Conservation (phyloP, 805 yeast species). For the Ogataea pini region DNA sequence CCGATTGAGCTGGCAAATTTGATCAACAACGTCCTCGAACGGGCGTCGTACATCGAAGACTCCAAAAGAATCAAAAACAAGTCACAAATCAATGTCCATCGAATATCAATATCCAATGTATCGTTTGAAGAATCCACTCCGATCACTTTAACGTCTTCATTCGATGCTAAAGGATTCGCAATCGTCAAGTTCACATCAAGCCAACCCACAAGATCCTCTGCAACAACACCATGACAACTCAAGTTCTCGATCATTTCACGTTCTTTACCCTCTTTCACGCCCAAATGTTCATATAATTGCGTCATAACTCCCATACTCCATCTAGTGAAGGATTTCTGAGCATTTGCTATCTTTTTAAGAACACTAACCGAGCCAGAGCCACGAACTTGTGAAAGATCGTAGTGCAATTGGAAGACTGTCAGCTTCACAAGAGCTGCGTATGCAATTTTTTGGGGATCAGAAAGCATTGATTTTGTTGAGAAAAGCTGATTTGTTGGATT, state of each 20-base stretch:
- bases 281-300: slow-evolving; percentile 77
- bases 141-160: slow-evolving; percentile 22
- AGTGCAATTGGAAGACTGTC: slow-evolving; percentile 76
- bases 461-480: slow-evolving; percentile 76
- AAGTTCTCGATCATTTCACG: slow-evolving; percentile 83
- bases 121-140: slow-evolving; percentile 33
- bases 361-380: slow-evolving; percentile 53
- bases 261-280: slow-evolving; percentile 67
- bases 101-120: slow-evolving; percentile 64
- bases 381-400: slow-evolving; percentile 64
- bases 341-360: slow-evolving; percentile 58
- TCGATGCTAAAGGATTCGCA: slow-evolving; percentile 48
- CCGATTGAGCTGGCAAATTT: slow-evolving; percentile 64
- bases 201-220: slow-evolving; percentile 69
- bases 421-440: slow-evolving; percentile 84
- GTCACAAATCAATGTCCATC: slow-evolving; percentile 95
- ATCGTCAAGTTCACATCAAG: slow-evolving; percentile 43
- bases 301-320: slow-evolving; percentile 80
- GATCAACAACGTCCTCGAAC: slow-evolving; percentile 80
- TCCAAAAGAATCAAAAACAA: slow-evolving; percentile 75
- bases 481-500: slow-evolving; percentile 67
- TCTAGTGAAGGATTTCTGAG: slow-evolving; percentile 77
- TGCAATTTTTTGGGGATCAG: slow-evolving; percentile 86
- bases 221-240: slow-evolving; percentile 79
- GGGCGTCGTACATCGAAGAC: slow-evolving; percentile 84